Base-by-base conservation (phyloP, 495 filamentous ascomycete genomes). In the Bathelium albidoporum region DNA sequence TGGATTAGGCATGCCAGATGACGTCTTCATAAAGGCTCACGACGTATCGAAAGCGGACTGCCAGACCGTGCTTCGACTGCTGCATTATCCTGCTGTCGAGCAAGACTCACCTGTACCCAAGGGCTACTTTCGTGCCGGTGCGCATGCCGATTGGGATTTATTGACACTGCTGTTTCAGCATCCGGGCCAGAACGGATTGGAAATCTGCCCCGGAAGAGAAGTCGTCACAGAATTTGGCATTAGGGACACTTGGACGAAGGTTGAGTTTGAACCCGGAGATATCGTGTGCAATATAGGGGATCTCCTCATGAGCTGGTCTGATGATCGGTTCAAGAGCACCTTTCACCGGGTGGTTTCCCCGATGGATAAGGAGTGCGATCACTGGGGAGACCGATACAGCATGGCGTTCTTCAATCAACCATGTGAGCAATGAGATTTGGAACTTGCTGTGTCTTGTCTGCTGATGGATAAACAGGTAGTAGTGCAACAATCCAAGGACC, bases 211-310 rank as follows among this genome's bases (percentile, higher is more conserved):
- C 0, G 85, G 84, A 1, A 74, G 85, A 14, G 85, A 89, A 68
- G 77, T 75, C 1, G 80, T 83, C 22, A 85, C 83, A 0, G 74
- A 80, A 29, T 87, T 86, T 62, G 83, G 79, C 2, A 77, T 79
- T 58, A 81, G 83, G 10, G 82, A 87, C 59, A 70, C 70, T 10
- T 87, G 84, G 84, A 86, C 83, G n/a, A 81, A 81, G 58, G 75
- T 87, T 26, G 80, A 83, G 69, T 78, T 82, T 0, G 70, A 68
- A 2, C 77, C 75, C 0, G 84, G 81, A 0, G 83, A 84, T 65
- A 83, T 86, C 58, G 82, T 86, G 14, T 86, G 83, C 65, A 89
- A 87, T 67, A 86, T 87, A 63, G 85, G 85, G 16, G 85, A 87
- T 69, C 74, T 87, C 67, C 76, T 89, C 31, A 87, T 88, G 84